These are phyloP conservation scores for Salix koriyanagi DNA, from an alignment of 345 rosid genomes.

Conservation along the genomic window DNA sequence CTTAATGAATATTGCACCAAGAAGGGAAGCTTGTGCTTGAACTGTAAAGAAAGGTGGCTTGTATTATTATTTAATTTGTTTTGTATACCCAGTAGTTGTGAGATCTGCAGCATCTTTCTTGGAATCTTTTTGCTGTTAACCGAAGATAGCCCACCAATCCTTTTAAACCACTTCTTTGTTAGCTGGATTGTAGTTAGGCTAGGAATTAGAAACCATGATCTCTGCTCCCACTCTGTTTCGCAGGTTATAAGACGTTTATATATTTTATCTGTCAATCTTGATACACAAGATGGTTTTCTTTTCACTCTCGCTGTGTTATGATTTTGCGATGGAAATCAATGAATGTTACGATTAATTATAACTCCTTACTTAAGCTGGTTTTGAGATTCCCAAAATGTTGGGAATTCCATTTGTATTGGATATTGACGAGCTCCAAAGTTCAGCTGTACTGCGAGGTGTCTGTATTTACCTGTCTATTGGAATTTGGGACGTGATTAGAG, in stretches of 20 bases:
- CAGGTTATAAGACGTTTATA: background rate
- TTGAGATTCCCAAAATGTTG: background rate
- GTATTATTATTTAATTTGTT: background rate
- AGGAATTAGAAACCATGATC: background rate
- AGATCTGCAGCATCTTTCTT: background rate
- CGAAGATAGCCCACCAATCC: background rate
- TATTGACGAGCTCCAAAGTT: background rate
- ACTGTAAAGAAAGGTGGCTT: too few species aligned
- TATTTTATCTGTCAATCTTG: background rate
- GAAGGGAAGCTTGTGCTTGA: slow-evolving; percentile 30
- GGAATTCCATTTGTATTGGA: background rate
- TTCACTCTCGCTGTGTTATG: background rate
- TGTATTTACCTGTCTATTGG: background rate
- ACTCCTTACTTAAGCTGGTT: background rate
- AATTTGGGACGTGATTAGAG: background rate
- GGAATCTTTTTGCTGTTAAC: background rate
- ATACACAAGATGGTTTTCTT: background rate
- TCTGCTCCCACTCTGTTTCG: background rate
- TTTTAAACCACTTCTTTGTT: background rate
- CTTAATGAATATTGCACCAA: slow-evolving; percentile 32
- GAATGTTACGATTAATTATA: background rate
- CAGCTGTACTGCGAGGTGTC: too few species aligned
- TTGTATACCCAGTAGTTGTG: background rate
- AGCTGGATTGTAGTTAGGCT: background rate
- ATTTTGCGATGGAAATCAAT: background rate